phyloP scores from a whole-genome alignment of 768 basidiomycete species.

The Kwoniella sp. region DNA sequence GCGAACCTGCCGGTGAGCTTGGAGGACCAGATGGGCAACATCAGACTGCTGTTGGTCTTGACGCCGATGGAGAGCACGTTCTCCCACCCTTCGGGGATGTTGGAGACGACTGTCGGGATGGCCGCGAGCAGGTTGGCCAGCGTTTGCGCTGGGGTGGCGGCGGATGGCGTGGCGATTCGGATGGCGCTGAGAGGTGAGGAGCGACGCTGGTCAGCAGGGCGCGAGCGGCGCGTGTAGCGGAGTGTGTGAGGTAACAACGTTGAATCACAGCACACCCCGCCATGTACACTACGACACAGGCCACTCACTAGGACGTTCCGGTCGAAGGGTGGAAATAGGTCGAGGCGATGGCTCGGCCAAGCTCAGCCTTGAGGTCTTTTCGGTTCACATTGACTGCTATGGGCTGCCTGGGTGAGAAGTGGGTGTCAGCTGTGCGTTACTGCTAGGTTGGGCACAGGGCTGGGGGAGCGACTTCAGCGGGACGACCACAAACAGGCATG shows the following conservation, averaged over 20 bases:
- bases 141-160: conserved; percentile 69
- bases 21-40: conserved; percentile 88
- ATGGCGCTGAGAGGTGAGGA: conserved; percentile 68
- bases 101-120: conserved; percentile 66
- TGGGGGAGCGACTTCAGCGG: not conserved
- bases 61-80: conserved; percentile 84
- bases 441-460: no score
- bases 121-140: conserved; percentile 72
- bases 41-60: conserved; percentile 78
- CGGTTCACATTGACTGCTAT: conserved; percentile 85
- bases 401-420: conserved; percentile 82
- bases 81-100: conserved; percentile 77
- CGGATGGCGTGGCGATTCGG: conserved; percentile 66
- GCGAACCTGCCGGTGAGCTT: conserved; percentile 66
- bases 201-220: no score
- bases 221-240: no score
- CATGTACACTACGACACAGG: no score
- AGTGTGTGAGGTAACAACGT: no score
- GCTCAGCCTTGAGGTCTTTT: conserved; percentile 84
- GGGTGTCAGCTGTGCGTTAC: not conserved
- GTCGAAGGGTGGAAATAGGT: conserved; percentile 94
- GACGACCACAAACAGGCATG: no score
- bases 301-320: conserved; percentile 80
- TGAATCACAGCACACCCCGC: no score
- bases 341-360: conserved; percentile 86